These are phyloP conservation scores for Cyberlindnera amylophila DNA, from an alignment of 805 yeast species.

Conservation along the genomic window DNA sequence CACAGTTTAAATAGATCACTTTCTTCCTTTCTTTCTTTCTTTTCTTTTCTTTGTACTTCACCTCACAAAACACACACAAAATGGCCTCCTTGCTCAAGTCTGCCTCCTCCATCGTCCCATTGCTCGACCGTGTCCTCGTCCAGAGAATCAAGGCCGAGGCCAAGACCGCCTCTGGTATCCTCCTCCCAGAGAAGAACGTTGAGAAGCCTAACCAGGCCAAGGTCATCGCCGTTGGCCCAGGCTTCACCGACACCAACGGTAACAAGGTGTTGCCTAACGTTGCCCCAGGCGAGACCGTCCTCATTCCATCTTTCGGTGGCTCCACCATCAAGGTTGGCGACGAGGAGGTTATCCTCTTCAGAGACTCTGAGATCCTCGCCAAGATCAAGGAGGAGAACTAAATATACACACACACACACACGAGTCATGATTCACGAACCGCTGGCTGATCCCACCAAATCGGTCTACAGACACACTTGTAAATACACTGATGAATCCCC, in stretches of 20 bases:
- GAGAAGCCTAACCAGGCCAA: slow-evolving; percentile 90
- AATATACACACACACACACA: background rate
- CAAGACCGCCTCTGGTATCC: slow-evolving; percentile 88
- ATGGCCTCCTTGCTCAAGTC: slow-evolving; percentile 66
- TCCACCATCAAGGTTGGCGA: slow-evolving; percentile 82
- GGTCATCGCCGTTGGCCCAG: slow-evolving; percentile 95
- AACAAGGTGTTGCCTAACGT: slow-evolving; percentile 70
- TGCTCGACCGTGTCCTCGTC: slow-evolving; percentile 93
- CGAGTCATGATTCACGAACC: background rate
- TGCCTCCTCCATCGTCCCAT: slow-evolving; percentile 84
- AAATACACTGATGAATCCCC: slow-evolving; percentile 1
- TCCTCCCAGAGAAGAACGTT: slow-evolving; percentile 93
- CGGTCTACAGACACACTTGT: slow-evolving; percentile 1
- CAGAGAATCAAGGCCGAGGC: slow-evolving; percentile 91
- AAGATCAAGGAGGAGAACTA: slow-evolving; percentile 58
- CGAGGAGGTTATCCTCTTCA: slow-evolving; percentile 75
- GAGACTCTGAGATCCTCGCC: slow-evolving; percentile 94
- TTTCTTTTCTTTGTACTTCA: background rate
- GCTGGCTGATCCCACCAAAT: background rate
- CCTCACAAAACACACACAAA: slow-evolving; percentile 7
- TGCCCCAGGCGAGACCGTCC: slow-evolving; percentile 85
- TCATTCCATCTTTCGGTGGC: slow-evolving; percentile 95
- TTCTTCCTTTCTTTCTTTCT: too few species aligned
- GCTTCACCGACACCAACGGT: slow-evolving; percentile 74
- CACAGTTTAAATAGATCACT: too few species aligned